Conservation (phyloP, 73 alveolate genomes). For the Tetrahymena elliotti region DNA sequence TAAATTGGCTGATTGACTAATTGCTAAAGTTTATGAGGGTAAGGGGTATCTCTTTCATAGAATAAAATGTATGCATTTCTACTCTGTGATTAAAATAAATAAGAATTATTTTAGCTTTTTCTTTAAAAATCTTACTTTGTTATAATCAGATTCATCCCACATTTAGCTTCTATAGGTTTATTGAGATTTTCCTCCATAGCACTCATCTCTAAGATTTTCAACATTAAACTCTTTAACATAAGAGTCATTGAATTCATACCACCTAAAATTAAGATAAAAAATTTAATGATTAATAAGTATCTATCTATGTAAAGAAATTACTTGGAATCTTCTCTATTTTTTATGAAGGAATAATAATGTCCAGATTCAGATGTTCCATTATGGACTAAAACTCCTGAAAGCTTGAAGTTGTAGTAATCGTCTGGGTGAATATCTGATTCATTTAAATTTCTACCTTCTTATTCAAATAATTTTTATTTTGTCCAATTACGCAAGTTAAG, state of each 20-base stretch:
- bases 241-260: slow-evolving; percentile 32
- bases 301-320: not conserved
- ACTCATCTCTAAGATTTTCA: slow-evolving; percentile 22
- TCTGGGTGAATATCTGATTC: not conserved
- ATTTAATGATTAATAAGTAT: not conserved
- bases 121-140: not conserved
- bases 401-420: slow-evolving; percentile 20
- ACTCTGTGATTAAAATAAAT: not conserved
- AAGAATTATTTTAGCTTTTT: not conserved
- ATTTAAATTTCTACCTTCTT: slow-evolving; percentile 20
- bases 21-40: not conserved
- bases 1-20: not conserved
- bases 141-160: not conserved
- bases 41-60: not conserved
- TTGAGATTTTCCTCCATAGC: slow-evolving; percentile 26
- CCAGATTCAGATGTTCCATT: slow-evolving; percentile 49
- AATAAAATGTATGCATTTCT: not conserved
- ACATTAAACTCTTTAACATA: slow-evolving; percentile 16
- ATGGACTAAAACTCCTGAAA: slow-evolving; percentile 49
- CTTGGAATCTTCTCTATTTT: slow-evolving; percentile 14
- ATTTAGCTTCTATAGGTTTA: not conserved
- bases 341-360: slow-evolving; percentile 49
- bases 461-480: slow-evolving; percentile 35
- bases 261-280: not conserved
- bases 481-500: slow-evolving; percentile 82